Percentiles rank a stretch among this genome's conserved stretches.
phyloP scores from a whole-genome alignment of 345 rosid species.

The Streptanthus diversifolius region DNA sequence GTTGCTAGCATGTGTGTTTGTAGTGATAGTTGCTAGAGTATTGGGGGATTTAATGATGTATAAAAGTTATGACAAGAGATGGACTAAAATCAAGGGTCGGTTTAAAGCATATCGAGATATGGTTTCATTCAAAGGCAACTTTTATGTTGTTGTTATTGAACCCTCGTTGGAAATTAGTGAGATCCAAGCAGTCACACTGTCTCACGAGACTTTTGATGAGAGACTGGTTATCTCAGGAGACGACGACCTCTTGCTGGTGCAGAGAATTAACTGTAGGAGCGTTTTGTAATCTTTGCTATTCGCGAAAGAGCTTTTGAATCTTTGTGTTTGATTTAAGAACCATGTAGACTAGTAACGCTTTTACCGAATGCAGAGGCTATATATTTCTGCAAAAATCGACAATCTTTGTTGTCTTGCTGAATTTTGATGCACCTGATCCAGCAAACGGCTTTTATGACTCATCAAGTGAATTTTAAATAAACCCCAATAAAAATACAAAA shows the following conservation, averaged over 20 bases:
- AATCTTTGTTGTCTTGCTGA: background rate
- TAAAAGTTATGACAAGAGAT: background rate
- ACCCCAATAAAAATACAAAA: background rate
- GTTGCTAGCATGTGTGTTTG: too few relatives aligned
- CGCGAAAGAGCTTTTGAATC: background rate
- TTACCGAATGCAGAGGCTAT: background rate
- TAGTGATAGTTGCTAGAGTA: background rate
- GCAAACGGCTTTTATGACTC: background rate
- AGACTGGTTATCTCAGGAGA: constrained; percentile 5
- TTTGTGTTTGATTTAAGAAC: constrained; percentile 1
- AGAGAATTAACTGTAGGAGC: background rate
- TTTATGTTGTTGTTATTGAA: background rate
- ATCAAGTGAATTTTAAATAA: background rate
- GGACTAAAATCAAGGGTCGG: background rate
- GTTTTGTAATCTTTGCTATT: background rate
- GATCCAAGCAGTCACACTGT: background rate
- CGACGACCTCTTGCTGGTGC: constrained; percentile 8
- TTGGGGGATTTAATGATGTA: background rate
- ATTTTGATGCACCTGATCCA: background rate
- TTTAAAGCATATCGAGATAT: background rate
- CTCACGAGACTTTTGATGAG: background rate
- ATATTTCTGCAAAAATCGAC: background rate
- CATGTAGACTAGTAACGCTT: background rate
- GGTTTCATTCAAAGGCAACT: background rate
- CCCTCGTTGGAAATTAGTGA: background rate